Conservation (phyloP, 306 rosid genomes). For the Acacia confusa region DNA sequence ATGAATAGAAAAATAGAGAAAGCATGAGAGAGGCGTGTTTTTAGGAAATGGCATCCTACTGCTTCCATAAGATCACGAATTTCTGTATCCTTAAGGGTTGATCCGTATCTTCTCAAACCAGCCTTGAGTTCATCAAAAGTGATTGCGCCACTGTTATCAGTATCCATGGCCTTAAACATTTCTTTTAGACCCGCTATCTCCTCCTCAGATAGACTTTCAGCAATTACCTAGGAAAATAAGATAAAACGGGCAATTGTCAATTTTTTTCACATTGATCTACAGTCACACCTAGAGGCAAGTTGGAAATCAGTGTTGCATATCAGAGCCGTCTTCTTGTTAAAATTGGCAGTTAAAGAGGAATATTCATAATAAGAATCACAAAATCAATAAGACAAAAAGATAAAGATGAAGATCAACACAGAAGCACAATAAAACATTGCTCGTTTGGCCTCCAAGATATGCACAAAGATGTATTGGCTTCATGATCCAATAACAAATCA, state of each 20-base stretch:
- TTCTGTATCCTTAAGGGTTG: slow-evolving; percentile 88
- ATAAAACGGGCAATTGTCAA: slow-evolving; percentile 26
- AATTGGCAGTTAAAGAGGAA: not conserved
- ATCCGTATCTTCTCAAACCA: slow-evolving; percentile 92
- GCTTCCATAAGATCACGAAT: slow-evolving; percentile 98
- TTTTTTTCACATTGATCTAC: slow-evolving; percentile 9
- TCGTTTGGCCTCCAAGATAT: slow-evolving; percentile 25
- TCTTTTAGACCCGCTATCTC: slow-evolving; percentile 97
- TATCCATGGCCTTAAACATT: slow-evolving; percentile 92
- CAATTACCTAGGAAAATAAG: slow-evolving; percentile 68
- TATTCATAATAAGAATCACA: not conserved
- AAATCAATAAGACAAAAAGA: slow-evolving; percentile 22
- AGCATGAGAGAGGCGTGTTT: slow-evolving; percentile 4
- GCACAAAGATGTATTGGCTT: slow-evolving; percentile 9
- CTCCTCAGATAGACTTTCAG: slow-evolving; percentile 95
- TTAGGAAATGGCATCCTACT: slow-evolving; percentile 45
- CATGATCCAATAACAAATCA: slow-evolving; percentile 18
- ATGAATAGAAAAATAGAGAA: not conserved
- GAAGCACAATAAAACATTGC: slow-evolving; percentile 9
- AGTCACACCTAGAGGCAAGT: slow-evolving; percentile 3
- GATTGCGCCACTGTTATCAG: slow-evolving; percentile 93
- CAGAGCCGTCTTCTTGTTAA: not conserved
- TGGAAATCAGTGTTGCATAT: slow-evolving; percentile 17
- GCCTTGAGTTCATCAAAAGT: slow-evolving; percentile 98
- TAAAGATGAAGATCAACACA: slow-evolving; percentile 19